Evolutionary conservation across 129 eudicot genomes (phyloP).

Genomic region (Kitagawia praeruptora): DNA sequence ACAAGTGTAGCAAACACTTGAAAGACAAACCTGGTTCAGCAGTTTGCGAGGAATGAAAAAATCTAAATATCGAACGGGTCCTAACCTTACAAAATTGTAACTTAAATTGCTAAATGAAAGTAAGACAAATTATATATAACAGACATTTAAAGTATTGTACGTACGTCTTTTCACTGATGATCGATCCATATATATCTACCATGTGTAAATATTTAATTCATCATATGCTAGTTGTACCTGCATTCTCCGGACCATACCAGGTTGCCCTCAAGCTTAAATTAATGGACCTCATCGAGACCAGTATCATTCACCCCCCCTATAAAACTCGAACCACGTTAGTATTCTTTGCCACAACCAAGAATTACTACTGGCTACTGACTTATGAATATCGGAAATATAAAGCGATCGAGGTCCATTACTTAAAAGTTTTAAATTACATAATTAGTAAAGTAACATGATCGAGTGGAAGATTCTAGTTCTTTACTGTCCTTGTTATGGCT

Average conservation of each 20-base stretch:
- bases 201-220: neutral
- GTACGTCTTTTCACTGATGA: neutral
- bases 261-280: neutral
- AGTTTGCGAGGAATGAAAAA: neutral
- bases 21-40: neutral
- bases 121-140: neutral
- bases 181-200: neutral
- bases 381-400: neutral
- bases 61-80: no score
- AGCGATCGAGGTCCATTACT: neutral
- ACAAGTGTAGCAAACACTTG: no score
- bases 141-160: neutral
- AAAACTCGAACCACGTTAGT: neutral
- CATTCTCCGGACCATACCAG: neutral
- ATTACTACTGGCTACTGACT: neutral
- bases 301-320: neutral
- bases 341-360: neutral
- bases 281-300: neutral
- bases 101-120: neutral
- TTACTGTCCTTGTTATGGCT: neutral
- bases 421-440: no score
- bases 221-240: neutral
- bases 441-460: neutral
- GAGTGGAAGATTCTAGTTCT: neutral
- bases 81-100: neutral